Percentiles rank a stretch among this genome's conserved stretches.
Evolutionary conservation across 305 asterid genomes (phyloP).

Genomic region (Nicotiana rustica): DNA sequence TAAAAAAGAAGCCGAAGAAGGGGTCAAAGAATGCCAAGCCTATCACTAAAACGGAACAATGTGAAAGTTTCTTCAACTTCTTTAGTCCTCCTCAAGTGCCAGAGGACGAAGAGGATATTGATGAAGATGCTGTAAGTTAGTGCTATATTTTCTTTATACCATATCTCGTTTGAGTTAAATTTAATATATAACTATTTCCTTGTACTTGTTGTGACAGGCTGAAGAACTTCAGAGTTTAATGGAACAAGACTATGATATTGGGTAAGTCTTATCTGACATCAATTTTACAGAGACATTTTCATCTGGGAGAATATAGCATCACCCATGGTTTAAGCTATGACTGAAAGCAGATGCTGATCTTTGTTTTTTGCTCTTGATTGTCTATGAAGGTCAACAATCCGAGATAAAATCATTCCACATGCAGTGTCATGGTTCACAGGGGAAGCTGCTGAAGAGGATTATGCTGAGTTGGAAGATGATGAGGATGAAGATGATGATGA

Average conservation of each 20-base stretch:
- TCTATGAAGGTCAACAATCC: conserved; percentile 54
- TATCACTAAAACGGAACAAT: conserved; percentile 66
- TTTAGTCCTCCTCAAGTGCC: conserved; percentile 76
- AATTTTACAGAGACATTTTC: not conserved
- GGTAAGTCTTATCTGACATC: conserved; percentile 47
- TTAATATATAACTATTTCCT: not conserved
- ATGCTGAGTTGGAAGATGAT: conserved; percentile 43
- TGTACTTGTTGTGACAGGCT: conserved; percentile 53
- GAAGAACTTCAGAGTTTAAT: conserved; percentile 78
- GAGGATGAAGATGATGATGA: conserved; percentile 38
- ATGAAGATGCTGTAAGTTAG: conserved; percentile 64
- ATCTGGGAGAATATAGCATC: no score
- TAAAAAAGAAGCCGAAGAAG: conserved; percentile 79
- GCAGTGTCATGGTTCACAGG: conserved; percentile 74
- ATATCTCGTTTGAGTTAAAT: not conserved
- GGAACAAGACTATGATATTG: conserved; percentile 84
- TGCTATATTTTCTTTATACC: not conserved
- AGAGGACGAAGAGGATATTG: conserved; percentile 68
- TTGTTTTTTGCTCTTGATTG: conserved; percentile 7
- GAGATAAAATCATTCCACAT: conserved; percentile 66
- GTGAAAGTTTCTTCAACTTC: conserved; percentile 79
- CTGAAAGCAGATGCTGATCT: conserved; percentile 6
- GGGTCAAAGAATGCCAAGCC: conserved; percentile 70
- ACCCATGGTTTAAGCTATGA: not conserved
- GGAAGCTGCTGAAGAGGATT: conserved; percentile 60